A percentile compares a stretch with the other conserved stretches of the same genome.
Evolutionary conservation across 129 eudicot genomes (phyloP).

Genomic region (Erigeron canadensis): DNA sequence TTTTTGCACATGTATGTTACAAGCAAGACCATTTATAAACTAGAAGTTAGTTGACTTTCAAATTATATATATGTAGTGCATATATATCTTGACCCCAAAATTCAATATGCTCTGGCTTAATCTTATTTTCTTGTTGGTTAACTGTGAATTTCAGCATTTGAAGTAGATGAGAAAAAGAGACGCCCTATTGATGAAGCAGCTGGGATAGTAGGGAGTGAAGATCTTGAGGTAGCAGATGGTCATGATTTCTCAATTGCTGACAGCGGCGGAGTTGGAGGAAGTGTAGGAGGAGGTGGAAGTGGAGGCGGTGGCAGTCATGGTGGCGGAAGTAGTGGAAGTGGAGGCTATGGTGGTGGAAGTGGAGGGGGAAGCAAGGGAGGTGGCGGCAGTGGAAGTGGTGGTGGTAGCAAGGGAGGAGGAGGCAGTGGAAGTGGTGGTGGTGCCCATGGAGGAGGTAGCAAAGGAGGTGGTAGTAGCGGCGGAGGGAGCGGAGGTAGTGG

Average conservation of each 20-base stretch:
- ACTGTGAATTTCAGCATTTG: constrained; percentile 19
- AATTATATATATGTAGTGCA: too few relatives aligned
- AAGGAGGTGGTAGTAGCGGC: background rate
- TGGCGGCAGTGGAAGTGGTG: background rate
- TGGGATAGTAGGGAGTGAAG: background rate
- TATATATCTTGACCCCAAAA: too few relatives aligned
- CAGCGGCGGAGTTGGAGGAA: background rate
- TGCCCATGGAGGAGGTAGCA: background rate
- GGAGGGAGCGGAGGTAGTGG: background rate
- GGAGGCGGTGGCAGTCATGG: background rate
- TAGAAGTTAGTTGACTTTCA: too few relatives aligned
- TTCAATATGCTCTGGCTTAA: too few relatives aligned
- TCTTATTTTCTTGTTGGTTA: background rate
- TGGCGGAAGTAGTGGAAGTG: constrained; percentile 3
- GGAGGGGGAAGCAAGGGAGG: constrained; percentile 13
- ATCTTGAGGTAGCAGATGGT: background rate
- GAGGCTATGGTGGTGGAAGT: background rate
- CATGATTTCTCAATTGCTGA: background rate
- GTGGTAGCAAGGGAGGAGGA: background rate
- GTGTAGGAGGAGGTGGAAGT: background rate
- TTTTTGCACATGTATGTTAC: too few relatives aligned
- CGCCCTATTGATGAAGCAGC: constrained; percentile 8
- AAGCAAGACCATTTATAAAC: too few relatives aligned
- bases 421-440: background rate
- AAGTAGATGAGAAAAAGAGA: constrained; percentile 26